These are phyloP conservation scores for Xerocomellus dryophilus DNA, from an alignment of 768 basidiomycete genomes.

Conservation along the genomic window DNA sequence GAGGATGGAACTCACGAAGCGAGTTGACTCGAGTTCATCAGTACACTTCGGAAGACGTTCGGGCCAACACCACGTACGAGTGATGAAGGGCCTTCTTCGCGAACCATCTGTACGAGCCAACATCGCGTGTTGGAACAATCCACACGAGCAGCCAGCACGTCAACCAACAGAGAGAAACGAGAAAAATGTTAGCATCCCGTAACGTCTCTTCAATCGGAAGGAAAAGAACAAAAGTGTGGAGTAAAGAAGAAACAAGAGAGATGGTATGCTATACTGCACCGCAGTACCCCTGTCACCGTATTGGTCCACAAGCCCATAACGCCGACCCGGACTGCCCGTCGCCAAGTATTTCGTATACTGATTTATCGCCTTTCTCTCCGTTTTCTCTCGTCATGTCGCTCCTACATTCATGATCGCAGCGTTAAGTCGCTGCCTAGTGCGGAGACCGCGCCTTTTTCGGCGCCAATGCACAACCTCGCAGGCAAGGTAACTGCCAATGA, in stretches of 20 bases:
- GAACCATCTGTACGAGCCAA: slow-evolving; percentile 62
- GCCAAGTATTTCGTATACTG: not conserved
- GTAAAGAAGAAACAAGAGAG: not conserved
- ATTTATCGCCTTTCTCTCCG: no score
- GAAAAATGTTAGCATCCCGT: slow-evolving; percentile 7
- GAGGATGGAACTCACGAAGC: slow-evolving; percentile 60
- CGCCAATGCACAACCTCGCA: not conserved
- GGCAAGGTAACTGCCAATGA: not conserved
- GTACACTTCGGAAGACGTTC: slow-evolving; percentile 78
- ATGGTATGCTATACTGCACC: not conserved
- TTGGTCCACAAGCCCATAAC: not conserved
- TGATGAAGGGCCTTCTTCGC: slow-evolving; percentile 79
- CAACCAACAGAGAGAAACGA: not conserved
- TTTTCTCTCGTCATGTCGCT: not conserved
- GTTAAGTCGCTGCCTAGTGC: not conserved
- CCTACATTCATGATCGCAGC: not conserved
- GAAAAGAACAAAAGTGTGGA: not conserved
- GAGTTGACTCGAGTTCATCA: slow-evolving; percentile 92
- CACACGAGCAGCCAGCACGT: not conserved
- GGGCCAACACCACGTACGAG: slow-evolving; percentile 76
- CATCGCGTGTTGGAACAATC: not conserved
- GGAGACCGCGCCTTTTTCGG: not conserved
- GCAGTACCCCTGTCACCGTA: not conserved
- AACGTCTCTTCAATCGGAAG: not conserved
- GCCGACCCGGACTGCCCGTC: not conserved